Conservation (phyloP, 805 yeast species). For the Metschnikowia similis region DNA sequence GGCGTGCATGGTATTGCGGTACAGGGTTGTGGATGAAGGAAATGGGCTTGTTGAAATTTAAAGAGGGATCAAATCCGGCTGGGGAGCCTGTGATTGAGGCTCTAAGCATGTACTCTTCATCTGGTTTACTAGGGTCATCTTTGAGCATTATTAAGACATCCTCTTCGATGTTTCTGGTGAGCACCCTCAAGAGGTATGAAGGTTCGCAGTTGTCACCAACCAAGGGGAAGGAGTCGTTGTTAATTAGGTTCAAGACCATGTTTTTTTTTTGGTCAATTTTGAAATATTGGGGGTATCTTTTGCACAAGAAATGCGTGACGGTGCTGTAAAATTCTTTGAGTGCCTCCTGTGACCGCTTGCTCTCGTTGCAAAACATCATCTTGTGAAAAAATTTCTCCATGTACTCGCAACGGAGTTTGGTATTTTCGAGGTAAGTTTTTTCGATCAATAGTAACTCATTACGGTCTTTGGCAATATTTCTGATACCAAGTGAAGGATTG, state of each 20-base stretch:
- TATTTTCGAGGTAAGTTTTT: constrained; percentile 47
- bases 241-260: constrained; percentile 35
- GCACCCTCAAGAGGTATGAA: constrained; percentile 17
- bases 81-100: constrained; percentile 62
- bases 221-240: constrained; percentile 36
- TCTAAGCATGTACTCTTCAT: constrained; percentile 56
- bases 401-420: constrained; percentile 36
- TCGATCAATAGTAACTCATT: constrained; percentile 62
- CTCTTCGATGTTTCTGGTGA: constrained; percentile 50
- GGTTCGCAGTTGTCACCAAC: constrained; percentile 13
- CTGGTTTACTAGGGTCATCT: constrained; percentile 31
- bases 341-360: constrained; percentile 24
- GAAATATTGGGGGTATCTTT: constrained; percentile 55
- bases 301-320: constrained; percentile 34
- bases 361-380: constrained; percentile 19
- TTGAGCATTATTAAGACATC: constrained; percentile 55
- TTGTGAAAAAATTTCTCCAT: constrained; percentile 25
- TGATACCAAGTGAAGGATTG: constrained; percentile 33
- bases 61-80: constrained; percentile 66
- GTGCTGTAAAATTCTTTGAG: constrained; percentile 49
- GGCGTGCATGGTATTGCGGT: constrained; percentile 56
- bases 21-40: constrained; percentile 67
- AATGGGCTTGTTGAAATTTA: constrained; percentile 49
- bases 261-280: constrained; percentile 19
- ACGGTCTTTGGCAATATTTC: constrained; percentile 28